These are phyloP conservation scores for Penicillium samsonianum DNA, from an alignment of 495 filamentous ascomycete genomes.

Conservation along the genomic window DNA sequence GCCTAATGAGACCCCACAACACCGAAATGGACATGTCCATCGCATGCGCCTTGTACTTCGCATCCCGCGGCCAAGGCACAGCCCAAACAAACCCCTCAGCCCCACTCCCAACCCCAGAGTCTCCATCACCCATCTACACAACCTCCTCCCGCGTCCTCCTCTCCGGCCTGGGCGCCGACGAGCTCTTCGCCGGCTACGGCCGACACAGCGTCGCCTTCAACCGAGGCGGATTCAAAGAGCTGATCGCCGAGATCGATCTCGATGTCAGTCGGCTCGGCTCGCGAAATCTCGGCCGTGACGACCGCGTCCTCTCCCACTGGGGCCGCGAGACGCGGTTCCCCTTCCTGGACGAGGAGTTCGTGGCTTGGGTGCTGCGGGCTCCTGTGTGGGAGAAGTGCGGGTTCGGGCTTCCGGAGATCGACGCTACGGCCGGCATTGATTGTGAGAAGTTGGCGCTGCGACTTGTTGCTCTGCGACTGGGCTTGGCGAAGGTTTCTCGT, in stretches of 20 bases:
- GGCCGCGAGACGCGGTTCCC: constrained; percentile 90
- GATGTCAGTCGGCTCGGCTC: constrained; percentile 87
- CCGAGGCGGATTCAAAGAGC: constrained; percentile 62
- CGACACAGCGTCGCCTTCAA: constrained; percentile 78
- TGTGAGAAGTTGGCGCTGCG: constrained; percentile 79
- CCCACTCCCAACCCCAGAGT: neutral
- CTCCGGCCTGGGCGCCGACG: constrained; percentile 92
- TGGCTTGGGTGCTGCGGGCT: constrained; percentile 72
- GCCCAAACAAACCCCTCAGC: constrained; percentile 5
- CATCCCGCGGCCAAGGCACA: constrained; percentile 72
- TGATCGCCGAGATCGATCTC: constrained; percentile 81
- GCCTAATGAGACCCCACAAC: constrained; percentile 86
- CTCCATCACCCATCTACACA: constrained; percentile 47
- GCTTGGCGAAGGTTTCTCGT: constrained; percentile 65
- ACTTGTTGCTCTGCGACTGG: constrained; percentile 72
- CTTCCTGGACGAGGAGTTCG: constrained; percentile 82
- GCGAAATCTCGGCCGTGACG: constrained; percentile 91
- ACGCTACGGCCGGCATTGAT: constrained; percentile 51
- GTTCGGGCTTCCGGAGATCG: constrained; percentile 50
- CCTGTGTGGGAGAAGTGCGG: constrained; percentile 86
- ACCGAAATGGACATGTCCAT: constrained; percentile 99
- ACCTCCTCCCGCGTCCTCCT: constrained; percentile 81
- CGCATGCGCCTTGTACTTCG: constrained; percentile 88
- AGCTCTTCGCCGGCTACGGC: constrained; percentile 91
- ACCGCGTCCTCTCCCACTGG: constrained; percentile 88